Evolutionary conservation across 2,329 filamentous ascomycete genomes (phyloP).

Genomic region (Fusarium tuaranense): DNA sequence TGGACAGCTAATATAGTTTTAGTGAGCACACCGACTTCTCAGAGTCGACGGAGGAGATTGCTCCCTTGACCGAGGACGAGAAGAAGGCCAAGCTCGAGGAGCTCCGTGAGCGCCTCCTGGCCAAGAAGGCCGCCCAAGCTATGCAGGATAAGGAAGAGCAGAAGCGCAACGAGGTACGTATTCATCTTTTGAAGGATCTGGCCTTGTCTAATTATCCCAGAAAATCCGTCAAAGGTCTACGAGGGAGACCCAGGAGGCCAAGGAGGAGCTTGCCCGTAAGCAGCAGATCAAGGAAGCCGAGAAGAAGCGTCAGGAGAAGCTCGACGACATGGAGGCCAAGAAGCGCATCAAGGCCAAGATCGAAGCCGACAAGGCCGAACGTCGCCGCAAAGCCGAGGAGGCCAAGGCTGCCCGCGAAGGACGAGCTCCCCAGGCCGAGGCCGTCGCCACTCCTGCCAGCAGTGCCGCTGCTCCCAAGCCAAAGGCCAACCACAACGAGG

Average conservation of each 20-base stretch:
- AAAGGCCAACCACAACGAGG: constrained; percentile 80
- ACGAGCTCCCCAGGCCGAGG: constrained; percentile 60
- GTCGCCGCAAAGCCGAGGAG: constrained; percentile 84
- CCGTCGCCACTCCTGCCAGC: constrained; percentile 57
- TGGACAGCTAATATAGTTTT: background rate
- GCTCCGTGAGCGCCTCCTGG: constrained; percentile 76
- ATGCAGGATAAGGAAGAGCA: constrained; percentile 82
- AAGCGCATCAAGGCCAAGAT: constrained; percentile 93
- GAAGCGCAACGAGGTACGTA: constrained; percentile 82
- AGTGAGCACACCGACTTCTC: constrained; percentile 90
- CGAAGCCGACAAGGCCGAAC: constrained; percentile 91
- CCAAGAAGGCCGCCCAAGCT: constrained; percentile 77
- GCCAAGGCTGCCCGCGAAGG: constrained; percentile 90
- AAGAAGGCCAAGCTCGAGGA: constrained; percentile 84
- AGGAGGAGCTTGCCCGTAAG: constrained; percentile 88
- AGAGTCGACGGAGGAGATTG: constrained; percentile 92
- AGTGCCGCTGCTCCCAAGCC: constrained; percentile 66
- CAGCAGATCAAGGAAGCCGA: constrained; percentile 93
- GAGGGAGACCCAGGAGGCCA: constrained; percentile 87
- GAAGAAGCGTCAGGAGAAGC: constrained; percentile 88
- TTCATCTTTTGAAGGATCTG: accelerated
- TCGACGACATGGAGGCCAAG: constrained; percentile 86
- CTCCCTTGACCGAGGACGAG: constrained; percentile 90
- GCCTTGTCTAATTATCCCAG: constrained; percentile 48
- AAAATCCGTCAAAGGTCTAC: constrained; percentile 87